Percentiles rank a stretch among this genome's conserved stretches.
Evolutionary conservation across 495 filamentous ascomycete genomes (phyloP).

Genomic region (Hypoxylon crocopeplum): DNA sequence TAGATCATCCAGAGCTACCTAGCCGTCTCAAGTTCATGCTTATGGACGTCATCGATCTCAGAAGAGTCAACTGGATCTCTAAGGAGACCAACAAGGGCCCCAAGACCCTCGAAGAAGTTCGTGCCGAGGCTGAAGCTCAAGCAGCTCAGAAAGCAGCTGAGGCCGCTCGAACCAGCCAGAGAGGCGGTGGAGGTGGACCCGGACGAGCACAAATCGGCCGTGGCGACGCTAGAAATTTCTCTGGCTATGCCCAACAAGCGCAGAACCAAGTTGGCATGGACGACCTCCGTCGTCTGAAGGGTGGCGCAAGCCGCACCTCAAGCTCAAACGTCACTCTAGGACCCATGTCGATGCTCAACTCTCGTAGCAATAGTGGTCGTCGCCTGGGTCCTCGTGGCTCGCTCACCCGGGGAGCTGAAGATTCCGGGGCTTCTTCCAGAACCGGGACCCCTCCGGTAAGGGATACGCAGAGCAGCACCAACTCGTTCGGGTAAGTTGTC

Average conservation of each 20-base stretch:
- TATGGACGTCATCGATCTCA: constrained; percentile 89
- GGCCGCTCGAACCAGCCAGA: constrained; percentile 63
- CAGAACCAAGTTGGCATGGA: constrained; percentile 84
- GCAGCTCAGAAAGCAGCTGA: constrained; percentile 73
- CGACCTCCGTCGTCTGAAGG: constrained; percentile 81
- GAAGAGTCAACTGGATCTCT: constrained; percentile 74
- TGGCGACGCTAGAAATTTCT: constrained; percentile 85
- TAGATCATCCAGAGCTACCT: constrained; percentile 76
- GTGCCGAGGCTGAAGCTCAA: constrained; percentile 77
- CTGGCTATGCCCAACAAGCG: constrained; percentile 67
- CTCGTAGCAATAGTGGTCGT: constrained; percentile 81
- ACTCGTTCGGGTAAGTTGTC: constrained; percentile 90
- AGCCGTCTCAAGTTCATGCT: constrained; percentile 95
- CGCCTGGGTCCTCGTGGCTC: constrained; percentile 77
- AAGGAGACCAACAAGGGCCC: constrained; percentile 93
- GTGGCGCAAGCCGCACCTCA: constrained; percentile 57
- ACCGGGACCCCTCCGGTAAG: constrained; percentile 84
- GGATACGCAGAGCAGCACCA: constrained; percentile 72
- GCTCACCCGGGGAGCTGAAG: constrained; percentile 74
- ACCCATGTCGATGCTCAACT: constrained; percentile 79
- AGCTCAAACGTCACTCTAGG: constrained; percentile 74
- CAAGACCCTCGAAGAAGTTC: constrained; percentile 92
- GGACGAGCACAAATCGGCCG: constrained; percentile 75
- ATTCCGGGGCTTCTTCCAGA: constrained; percentile 77
- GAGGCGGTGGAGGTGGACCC: constrained; percentile 55